Evolutionary conservation across 192 early-diverging fungal genomes (phyloP), one percentile per base, ranked within the genome.

Genomic region (Backusella australiensis): DNA sequence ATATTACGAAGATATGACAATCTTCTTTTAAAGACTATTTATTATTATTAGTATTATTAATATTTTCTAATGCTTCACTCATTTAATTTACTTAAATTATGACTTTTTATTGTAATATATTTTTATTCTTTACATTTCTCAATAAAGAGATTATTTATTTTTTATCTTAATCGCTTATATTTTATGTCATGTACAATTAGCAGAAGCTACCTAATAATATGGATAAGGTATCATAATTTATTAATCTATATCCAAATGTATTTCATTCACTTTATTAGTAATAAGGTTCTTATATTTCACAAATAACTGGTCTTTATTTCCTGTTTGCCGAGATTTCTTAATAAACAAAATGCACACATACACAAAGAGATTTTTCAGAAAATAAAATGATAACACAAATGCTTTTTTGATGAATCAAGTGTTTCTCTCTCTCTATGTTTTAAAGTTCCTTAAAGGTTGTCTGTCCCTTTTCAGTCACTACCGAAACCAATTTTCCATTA

Each of bases 401-500:
- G 5, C 42, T 17, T 32, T 32, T 32, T 44, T 44, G 42, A 49
- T 19, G 17, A n/a, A 49, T 26, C 21, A 23, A 56, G 21, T 9
- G 21, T 56, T 21, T n/a, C 8, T 26, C 11, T 26, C 8, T 29
- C 29, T 29, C 29, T 59, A 1, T 49, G 49, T 46, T 38, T 76
- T 85, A 86, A 67, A 85, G 75, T 75, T 74, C 72, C n/a, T 67
- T 63, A 80, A 89, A 93, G 0, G 83, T 80, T 15, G 94, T 93
- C 75, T 87, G 76, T 35, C 83, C 83, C 14, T 86, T 77, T 74
- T 87, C 83, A 67, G 93, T 93, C 9, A 82, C 81, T 38, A 93
- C 84, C 34, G 83, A 77, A n/a, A 92, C 83, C n/a, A 93, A 69
- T 46, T 86, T 87, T 36, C 94, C 94, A 41, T 85, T 87, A 21